Evolutionary conservation across 306 rosid genomes (phyloP), one percentile per base, ranked within the genome.

Genomic region (Quercus cerris): DNA sequence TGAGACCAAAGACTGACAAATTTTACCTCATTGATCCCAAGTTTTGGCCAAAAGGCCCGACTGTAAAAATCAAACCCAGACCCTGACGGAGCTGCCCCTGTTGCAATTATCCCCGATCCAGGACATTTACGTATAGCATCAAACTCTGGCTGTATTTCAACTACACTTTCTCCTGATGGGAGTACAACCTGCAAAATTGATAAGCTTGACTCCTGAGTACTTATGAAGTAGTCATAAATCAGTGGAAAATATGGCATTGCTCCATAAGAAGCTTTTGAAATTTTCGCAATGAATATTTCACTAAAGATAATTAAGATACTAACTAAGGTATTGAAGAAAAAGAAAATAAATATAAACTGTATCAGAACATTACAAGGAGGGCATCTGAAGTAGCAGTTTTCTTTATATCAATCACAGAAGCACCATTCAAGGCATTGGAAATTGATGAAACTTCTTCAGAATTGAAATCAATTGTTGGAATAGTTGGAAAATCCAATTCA

Each of bases 21-120:
- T 18, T 33, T 67, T 84, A 90, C 98, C 97, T 92, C 97, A 54
- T 86, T 80, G 85, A 92, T 58, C 70, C 95, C 92, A 11, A 11
- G 0, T 81, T 90, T 87, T 6, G 97, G 99, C 80, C 76, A 75
- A 83, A 92, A 92, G 82, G 2, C 86, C 61, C 97, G 81, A 71
- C 90, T 91, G 76, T 75, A 84, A 84, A 92, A 86, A 64, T 94
- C 97, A 84, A 89, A 92, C 56, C 84, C 89, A 0, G 94, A 91
- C 41, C 78, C 89, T 1, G 88, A 81, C 74, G 91, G 85, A 74
- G 97, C 87, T 56, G 58, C 56, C 41, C 86, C 97, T 1, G 97
- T 68, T 77, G 90, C 83, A 78, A 88, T 82, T 28, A 94, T 1
- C 75, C 97, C 99, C n/a, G 17, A 25, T 77, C 89, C 93, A 3